These are phyloP conservation scores for Haplosporangium sp. DNA, from an alignment of 371 early-diverging fungal species.

Conservation along the genomic window DNA sequence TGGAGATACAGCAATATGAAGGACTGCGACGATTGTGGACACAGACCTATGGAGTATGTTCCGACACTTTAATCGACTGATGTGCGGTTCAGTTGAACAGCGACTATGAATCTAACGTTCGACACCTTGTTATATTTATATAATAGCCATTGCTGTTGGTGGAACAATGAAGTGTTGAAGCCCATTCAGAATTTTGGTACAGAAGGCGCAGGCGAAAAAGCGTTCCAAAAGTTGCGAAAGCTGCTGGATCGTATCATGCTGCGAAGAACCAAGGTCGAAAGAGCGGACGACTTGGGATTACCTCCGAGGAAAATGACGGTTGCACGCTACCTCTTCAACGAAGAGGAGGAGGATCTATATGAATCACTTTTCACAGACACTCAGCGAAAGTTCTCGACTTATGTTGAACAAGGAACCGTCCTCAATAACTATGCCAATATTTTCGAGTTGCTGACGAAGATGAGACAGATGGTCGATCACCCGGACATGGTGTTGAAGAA, in stretches of 20 bases:
- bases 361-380: slow-evolving; percentile 84
- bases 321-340: slow-evolving; percentile 87
- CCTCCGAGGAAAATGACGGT: slow-evolving; percentile 89
- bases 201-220: slow-evolving; percentile 71
- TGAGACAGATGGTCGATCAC: slow-evolving; percentile 90
- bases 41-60: slow-evolving; percentile 75
- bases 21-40: slow-evolving; percentile 83
- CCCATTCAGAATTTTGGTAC: slow-evolving; percentile 90
- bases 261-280: slow-evolving; percentile 91
- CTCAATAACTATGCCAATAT: slow-evolving; percentile 96
- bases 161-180: slow-evolving; percentile 95
- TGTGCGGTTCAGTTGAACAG: not conserved
- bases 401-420: slow-evolving; percentile 87
- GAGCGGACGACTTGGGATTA: slow-evolving; percentile 92
- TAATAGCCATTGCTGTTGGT: slow-evolving; percentile 89
- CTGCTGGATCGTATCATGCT: slow-evolving; percentile 94
- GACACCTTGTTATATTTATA: not conserved
- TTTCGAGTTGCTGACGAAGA: slow-evolving; percentile 80
- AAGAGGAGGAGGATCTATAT: slow-evolving; percentile 96
- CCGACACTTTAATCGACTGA: not conserved
- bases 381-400: slow-evolving; percentile 84
- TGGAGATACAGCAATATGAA: slow-evolving; percentile 82
- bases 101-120: too few relatives aligned
- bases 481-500: slow-evolving; percentile 84
- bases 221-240: slow-evolving; percentile 81